Percentiles rank a stretch among this genome's conserved stretches.
Evolutionary conservation across 805 yeast species (phyloP).

Genomic region (Starmerella gropengiesseri): DNA sequence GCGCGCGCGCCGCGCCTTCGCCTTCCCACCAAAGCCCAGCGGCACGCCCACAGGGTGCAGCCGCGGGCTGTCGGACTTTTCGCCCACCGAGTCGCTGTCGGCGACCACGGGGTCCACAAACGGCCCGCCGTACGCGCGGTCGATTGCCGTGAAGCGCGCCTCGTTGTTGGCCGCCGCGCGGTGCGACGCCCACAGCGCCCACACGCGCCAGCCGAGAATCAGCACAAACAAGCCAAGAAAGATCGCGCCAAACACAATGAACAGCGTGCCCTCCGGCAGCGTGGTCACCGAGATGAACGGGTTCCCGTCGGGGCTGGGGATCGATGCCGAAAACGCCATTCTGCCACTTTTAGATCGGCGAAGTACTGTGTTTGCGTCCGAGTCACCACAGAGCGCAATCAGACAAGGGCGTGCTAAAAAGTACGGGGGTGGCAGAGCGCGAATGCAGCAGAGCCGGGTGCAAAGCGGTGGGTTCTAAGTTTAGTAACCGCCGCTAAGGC

Average conservation of each 20-base stretch:
- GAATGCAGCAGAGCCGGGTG: no score
- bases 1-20: slow-evolving; percentile 5
- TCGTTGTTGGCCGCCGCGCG: slow-evolving; percentile 41
- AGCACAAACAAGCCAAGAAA: slow-evolving; percentile 48
- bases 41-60: slow-evolving; percentile 19
- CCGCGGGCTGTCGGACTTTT: slow-evolving; percentile 12
- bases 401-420: no score
- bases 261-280: slow-evolving; percentile 66
- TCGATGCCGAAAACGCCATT: slow-evolving; percentile 32
- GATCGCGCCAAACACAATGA: slow-evolving; percentile 66
- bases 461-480: no score
- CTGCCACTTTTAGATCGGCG: not conserved
- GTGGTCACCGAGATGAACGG: slow-evolving; percentile 48
- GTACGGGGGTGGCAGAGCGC: no score
- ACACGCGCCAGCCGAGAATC: slow-evolving; percentile 43
- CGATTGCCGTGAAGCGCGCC: slow-evolving; percentile 22
- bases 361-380: not conserved
- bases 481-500: no score
- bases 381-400: no score
- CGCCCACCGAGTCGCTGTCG: slow-evolving; percentile 10
- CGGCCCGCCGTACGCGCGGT: slow-evolving; percentile 23
- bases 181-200: slow-evolving; percentile 38
- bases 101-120: slow-evolving; percentile 22
- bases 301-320: slow-evolving; percentile 51
- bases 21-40: slow-evolving; percentile 7